Evolutionary conservation across 2,329 filamentous ascomycete genomes (phyloP).

Genomic region (Alternaria postmessia): DNA sequence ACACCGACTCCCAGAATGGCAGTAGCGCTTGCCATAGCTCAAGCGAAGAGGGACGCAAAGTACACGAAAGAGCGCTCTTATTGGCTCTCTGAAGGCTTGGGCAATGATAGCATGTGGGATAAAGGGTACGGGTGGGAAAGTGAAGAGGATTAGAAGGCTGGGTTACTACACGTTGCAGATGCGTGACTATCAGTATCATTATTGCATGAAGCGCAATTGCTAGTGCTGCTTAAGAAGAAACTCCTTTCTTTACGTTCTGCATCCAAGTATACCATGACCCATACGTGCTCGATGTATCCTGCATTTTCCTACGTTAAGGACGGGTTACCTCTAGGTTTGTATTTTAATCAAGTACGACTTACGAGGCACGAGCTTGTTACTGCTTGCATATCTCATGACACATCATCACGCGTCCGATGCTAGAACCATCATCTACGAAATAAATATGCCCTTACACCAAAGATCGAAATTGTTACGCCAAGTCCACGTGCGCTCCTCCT

Average conservation of each 20-base stretch:
- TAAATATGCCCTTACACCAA: background rate
- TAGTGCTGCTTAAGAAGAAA: background rate
- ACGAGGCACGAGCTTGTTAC: background rate
- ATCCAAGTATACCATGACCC: no score
- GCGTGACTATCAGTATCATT: background rate
- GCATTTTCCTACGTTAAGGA: background rate
- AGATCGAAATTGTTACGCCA: background rate
- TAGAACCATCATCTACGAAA: background rate
- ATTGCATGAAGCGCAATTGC: background rate
- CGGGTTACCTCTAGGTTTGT: background rate
- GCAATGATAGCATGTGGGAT: no score
- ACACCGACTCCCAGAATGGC: background rate
- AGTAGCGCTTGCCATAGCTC: background rate
- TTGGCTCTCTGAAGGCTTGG: no score
- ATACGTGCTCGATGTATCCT: background rate
- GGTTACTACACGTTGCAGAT: background rate
- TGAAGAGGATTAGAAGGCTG: background rate
- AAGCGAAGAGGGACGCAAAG: background rate
- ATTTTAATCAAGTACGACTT: background rate
- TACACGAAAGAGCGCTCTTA: background rate
- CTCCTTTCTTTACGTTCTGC: background rate
- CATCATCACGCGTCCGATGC: background rate
- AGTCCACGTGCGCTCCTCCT: background rate
- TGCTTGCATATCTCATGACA: background rate
- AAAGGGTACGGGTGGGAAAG: no score